Base-by-base conservation (phyloP, 78 protist genomes). In the Cavenderia fasciculata region DNA sequence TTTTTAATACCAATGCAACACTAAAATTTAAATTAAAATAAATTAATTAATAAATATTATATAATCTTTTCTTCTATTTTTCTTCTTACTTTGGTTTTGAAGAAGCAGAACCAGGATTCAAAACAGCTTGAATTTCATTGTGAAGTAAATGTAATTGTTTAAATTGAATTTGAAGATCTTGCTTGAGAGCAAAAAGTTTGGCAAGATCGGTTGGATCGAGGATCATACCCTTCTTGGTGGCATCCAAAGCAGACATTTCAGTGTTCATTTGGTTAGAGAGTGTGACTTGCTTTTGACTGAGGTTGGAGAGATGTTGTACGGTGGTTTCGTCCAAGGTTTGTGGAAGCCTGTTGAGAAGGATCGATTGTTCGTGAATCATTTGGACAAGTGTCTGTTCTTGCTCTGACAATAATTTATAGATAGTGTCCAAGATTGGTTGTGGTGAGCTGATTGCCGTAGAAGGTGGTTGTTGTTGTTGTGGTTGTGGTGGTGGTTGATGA, bases 231-330 rank as follows among this genome's bases (percentile, higher is more conserved):
- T 82, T 82, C 54, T 82, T 82, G 0, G 90, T 82, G 14, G 90
- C 90, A 68, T 82, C 90, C 14, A 82, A 31, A 41, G 90, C 90
- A 14, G 90, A 82, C 90, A 82, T 82, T 43, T 82, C 90, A n/a
- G 90, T 82, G 31, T 82, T 82, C 90, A 82, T 82, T 43, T 82
- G 90, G 31, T 33, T 43, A 0, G 90, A 82, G 16, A 82, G 74
- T 0, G 90, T 82, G 8, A 82, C 73, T 49, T 82, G 90, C 57
- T 82, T 68, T 56, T 82, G 90, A 16, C 71, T 54, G 23, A 82
- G 41, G 18, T n/a, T 3, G 29, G 41, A 59, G 3, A 82, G 59
- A 23, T 31, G 41, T 51, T 59, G 71, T 19, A 82, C 29, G 29
- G 78, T 40, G 21, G 52, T 46, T 44, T 82, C 90, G 40, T 82